These are phyloP conservation scores for Colletotrichum navitas DNA, from an alignment of 2,329 filamentous ascomycete species.

Conservation along the genomic window DNA sequence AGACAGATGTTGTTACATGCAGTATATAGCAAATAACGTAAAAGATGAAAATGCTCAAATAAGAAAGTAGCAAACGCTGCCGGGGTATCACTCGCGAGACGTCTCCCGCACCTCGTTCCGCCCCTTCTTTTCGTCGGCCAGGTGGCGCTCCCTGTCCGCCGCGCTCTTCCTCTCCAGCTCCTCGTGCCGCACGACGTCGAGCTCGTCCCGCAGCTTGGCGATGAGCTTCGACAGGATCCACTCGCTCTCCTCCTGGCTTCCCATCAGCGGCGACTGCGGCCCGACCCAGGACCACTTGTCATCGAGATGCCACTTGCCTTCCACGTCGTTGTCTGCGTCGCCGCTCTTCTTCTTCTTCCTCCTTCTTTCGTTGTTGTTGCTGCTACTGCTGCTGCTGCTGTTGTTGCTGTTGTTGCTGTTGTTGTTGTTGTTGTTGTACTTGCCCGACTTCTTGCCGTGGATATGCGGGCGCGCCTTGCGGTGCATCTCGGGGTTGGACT, in stretches of 20 bases:
- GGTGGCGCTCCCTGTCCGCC: constrained; percentile 58
- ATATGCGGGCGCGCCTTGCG: constrained; percentile 52
- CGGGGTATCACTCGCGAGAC: constrained; percentile 14
- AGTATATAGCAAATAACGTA: too few species aligned
- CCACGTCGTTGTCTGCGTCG: constrained; percentile 31
- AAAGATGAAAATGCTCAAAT: neutral
- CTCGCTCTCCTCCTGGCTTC: constrained; percentile 75
- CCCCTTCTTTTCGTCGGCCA: constrained; percentile 54
- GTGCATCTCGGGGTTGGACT: constrained; percentile 64
- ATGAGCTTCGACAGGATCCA: constrained; percentile 79
- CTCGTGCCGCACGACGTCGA: constrained; percentile 54
- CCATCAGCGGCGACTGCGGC: constrained; percentile 76
- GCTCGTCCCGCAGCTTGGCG: constrained; percentile 66
- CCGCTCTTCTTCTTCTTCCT: constrained; percentile 31
- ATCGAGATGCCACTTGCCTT: constrained; percentile 46
- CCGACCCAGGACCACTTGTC: constrained; percentile 80
- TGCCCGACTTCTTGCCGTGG: constrained; percentile 42
- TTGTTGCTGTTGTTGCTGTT: neutral
- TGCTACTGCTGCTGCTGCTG: too few species aligned
- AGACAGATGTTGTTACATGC: neutral
- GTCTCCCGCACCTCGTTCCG: constrained; percentile 30
- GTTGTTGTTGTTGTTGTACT: constrained; percentile 33
- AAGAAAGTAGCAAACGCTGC: too few species aligned
- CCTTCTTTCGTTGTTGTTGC: too few species aligned
- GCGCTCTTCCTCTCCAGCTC: constrained; percentile 8